These are phyloP conservation scores for Pestalotiopsis sp. DNA, from an alignment of 2,329 filamentous ascomycete genomes.

Conservation along the genomic window DNA sequence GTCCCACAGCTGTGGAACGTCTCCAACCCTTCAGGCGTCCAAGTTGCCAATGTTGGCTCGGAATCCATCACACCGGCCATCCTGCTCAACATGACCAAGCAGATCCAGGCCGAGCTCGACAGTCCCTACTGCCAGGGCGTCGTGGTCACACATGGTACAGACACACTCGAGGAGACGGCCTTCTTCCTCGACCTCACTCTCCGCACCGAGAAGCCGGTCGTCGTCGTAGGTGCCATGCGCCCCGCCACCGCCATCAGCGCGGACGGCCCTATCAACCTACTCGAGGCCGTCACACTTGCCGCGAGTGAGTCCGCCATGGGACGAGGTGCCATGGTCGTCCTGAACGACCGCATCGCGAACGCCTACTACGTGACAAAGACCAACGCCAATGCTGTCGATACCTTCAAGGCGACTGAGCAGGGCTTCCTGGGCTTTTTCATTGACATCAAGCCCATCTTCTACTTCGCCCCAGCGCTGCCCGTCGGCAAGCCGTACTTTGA, in stretches of 20 bases:
- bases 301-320: conserved; percentile 44
- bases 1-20: conserved; percentile 58
- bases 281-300: conserved; percentile 62
- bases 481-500: conserved; percentile 48
- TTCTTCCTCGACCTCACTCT: conserved; percentile 65
- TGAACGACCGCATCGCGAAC: conserved; percentile 64
- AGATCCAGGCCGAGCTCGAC: conserved; percentile 51
- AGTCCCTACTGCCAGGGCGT: conserved; percentile 46
- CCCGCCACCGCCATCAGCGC: conserved; percentile 64
- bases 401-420: conserved; percentile 61
- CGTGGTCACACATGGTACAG: conserved; percentile 67
- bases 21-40: conserved; percentile 56
- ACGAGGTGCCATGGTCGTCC: conserved; percentile 60
- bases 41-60: conserved; percentile 53
- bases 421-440: conserved; percentile 62
- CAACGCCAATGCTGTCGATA: conserved; percentile 65
- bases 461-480: conserved; percentile 54
- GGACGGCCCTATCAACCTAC: conserved; percentile 65
- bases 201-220: conserved; percentile 59
- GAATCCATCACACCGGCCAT: conserved; percentile 50
- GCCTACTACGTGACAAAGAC: conserved; percentile 64
- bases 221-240: conserved; percentile 65
- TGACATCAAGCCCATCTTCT: conserved; percentile 49
- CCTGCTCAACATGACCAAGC: conserved; percentile 48
- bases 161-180: conserved; percentile 65